Conservation (phyloP, 495 filamentous ascomycete species). For the Hypoxylon intermedium region DNA sequence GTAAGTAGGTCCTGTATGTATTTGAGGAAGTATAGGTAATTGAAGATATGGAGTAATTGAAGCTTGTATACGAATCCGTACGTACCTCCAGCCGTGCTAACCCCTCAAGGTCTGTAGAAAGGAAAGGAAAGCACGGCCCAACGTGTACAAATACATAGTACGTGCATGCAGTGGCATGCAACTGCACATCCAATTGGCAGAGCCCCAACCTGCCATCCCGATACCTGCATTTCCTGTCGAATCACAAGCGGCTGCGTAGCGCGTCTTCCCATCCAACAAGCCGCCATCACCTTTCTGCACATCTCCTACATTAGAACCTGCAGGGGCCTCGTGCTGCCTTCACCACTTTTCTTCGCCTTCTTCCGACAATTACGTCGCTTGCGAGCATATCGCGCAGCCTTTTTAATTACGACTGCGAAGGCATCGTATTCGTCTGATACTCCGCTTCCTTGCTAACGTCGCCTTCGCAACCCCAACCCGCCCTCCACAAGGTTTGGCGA, state of each 20-base stretch:
- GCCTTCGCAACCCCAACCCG: too few species aligned
- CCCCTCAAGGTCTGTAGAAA: background rate
- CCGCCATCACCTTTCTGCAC: constrained; percentile 37
- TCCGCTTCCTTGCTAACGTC: constrained; percentile 7
- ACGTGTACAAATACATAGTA: background rate
- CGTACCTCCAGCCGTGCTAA: too few species aligned
- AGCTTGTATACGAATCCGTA: too few species aligned
- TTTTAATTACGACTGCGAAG: constrained; percentile 6
- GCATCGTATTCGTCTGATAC: constrained; percentile 10
- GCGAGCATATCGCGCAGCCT: background rate
- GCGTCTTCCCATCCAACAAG: constrained; percentile 32
- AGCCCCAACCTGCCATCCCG: background rate
- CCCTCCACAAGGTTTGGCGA: constrained; percentile 10
- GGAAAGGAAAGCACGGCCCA: background rate
- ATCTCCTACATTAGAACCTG: constrained; percentile 25
- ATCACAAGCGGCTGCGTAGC: constrained; percentile 47
- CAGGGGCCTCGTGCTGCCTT: constrained; percentile 25
- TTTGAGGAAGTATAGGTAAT: too few species aligned
- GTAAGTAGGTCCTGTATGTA: too few species aligned
- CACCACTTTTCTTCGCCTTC: constrained; percentile 25
- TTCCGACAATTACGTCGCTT: background rate
- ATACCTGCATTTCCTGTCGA: constrained; percentile 27
- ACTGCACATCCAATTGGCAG: too few species aligned
- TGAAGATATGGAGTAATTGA: too few species aligned
- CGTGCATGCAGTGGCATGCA: too few species aligned